Base-by-base conservation (phyloP, 2,329 filamentous ascomycete genomes). In the Periconia macrospinosa region DNA sequence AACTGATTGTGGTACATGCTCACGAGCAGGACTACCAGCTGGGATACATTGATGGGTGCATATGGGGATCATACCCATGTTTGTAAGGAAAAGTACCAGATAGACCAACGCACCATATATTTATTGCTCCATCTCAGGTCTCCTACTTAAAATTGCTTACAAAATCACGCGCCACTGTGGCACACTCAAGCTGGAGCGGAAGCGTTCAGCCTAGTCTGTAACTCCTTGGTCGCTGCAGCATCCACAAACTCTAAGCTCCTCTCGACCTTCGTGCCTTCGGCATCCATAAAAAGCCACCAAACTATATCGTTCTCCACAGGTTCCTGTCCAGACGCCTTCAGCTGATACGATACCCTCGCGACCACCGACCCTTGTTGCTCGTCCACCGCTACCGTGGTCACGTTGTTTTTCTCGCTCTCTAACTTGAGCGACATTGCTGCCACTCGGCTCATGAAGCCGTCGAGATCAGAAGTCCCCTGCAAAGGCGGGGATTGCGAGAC, bases 221-320 rank as follows among this genome's bases (percentile, higher is more conserved):
- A 67, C 54, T 46, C 59, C 47, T 40, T 49, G 17, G 52, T 54
- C 15, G 70, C 70, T 33, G 50, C 55, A 15, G 54, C 58, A 57
- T 74, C 72, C 35, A 75, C 50, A 52, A 73, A 71, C 55, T 75
- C 71, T 9, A 58, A 59, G 47, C 59, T 62, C 45, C 48, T 65
- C 20, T 37, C 40, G 1, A 73, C 57, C 54, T 58, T 69, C 56
- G 54, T 52, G 27, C 46, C 57, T 6, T 45, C 47, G 14, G 52
- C 50, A 40, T 63, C 60, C 56, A 75, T 58, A 13, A 56, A 62
- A 50, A 73, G 47, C 53, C 65, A 59, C 62, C 71, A 72, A 11
- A 74, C 9, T 13, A 75, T 48, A 50, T 74, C 71, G 53, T 73
- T 71, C 45, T 67, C 64, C 18, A 62, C 57, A 14, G 27, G 17